Evolutionary conservation across 2,329 filamentous ascomycete genomes (phyloP), one percentile per base, ranked within the genome.

Genomic region (Diaporthe batatas): DNA sequence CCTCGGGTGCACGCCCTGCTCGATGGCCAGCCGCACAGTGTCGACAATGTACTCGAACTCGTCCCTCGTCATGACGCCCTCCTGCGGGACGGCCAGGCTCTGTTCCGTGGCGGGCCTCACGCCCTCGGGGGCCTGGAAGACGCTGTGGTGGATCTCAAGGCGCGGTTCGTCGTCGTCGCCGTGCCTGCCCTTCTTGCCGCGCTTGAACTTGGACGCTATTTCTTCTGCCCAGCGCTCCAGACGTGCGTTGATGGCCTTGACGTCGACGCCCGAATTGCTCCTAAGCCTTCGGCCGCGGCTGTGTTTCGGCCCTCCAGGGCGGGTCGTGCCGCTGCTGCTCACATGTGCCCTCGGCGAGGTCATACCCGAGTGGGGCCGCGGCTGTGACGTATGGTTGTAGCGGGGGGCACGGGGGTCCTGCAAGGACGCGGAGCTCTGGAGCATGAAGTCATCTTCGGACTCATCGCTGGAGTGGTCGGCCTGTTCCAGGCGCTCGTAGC

Each of bases 211-310:
- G 77, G 94, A 93, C 39, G 96, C 95, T 79, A 99, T 98, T 84
- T 99, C 96, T 78, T 98, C 96, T 21, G 96, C 96, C 96, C 96
- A 99, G 80, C 94, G 89, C 84, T 99, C 96, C 34, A 99, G 86
- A 32, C 96, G 90, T 73, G 96, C 95, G 82, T 99, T 99, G 83
- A 99, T 98, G 74, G 96, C 96, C 82, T 98, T 98, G 80, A 99
- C 93, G 80, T 99, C 96, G 23, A 99, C 96, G 3, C 95, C 96
- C 25, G 94, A 94, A 78, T 95, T 96, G 80, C 94, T 93, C 77
- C 81, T 88, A 77, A 79, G 83, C 77, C 84, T 86, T 80, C 78
- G 84, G 77, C 83, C 83, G 75, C 86, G 84, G 77, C 85, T 86
- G 49, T 81, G 80, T 21, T 83, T 80, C 6, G 81, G 77, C 2